Evolutionary conservation across 1,284 basidiomycete genomes (phyloP), one percentile per base, ranked within the genome.

Genomic region (Sparassis latifolia): DNA sequence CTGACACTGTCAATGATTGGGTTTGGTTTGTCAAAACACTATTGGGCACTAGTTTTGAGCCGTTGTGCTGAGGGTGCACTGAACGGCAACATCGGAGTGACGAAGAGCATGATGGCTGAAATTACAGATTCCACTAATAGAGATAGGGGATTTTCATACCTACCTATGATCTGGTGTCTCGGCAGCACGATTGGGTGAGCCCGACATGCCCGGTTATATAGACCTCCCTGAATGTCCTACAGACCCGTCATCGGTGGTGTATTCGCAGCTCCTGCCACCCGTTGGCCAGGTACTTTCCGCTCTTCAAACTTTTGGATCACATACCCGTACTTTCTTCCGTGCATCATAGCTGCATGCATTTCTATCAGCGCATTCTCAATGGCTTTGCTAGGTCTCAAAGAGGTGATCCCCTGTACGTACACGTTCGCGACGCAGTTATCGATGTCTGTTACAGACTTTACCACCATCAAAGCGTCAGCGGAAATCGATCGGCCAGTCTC

Each of bases 241-340:
- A 81, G 82, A 3, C 84, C 86, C n/a, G 72, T 82, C 27, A 75
- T 88, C 30, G 85, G 85, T 31, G 86, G 86, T 5, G 73, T 73
- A 0, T 69, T 87, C 33, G 74, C 82, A n/a, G 74, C 72, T 48
- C 86, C 86, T 1, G 78, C 72, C 10, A 78, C 84, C 47, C 76
- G 73, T 10, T 86, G 84, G 59, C 84, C 81, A 0, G 42, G 56
- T 9, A 48, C 78, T 1, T 88, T 87, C 56, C 79, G 80, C 20
- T 53, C 72, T 43, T 80, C 71, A 49, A 64, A 69, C n/a, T 85
- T 88, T 60, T 69, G 83, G 58, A 76, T 72, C 51, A 70, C 69
- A 44, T 81, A 86, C 57, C 85, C 85, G 0, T 87, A 87, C 61
- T 84, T 88, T 61, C 67, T 88, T 41, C 79, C 84, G 3, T 88